Percentiles rank a stretch among this genome's conserved stretches.
phyloP scores from a whole-genome alignment of 257 asterid genomes.

The Linaria vulgaris region DNA sequence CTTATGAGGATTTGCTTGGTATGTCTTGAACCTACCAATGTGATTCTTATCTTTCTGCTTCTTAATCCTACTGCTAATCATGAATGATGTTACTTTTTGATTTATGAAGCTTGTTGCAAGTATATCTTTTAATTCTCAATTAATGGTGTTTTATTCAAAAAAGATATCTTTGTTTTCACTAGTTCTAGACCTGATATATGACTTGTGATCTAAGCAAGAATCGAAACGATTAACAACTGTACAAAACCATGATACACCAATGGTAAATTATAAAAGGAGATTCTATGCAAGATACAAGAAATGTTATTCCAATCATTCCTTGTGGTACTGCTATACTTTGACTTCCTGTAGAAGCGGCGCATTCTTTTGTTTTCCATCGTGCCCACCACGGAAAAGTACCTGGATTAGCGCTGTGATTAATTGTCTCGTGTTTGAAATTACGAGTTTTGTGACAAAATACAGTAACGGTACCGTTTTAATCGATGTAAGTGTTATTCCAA shows the following conservation, averaged over 20 bases:
- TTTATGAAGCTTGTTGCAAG: conserved; percentile 19
- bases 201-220: too few species aligned
- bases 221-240: too few species aligned
- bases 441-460: too few species aligned
- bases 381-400: background rate
- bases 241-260: too few species aligned
- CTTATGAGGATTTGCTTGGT: conserved; percentile 98
- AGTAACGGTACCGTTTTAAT: too few species aligned
- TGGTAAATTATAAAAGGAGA: background rate
- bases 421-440: background rate
- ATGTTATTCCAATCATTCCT: too few species aligned
- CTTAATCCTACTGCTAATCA: conserved; percentile 16
- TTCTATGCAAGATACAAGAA: too few species aligned
- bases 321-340: background rate
- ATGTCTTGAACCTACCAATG: conserved; percentile 26
- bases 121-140: conserved; percentile 6
- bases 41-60: conserved; percentile 12
- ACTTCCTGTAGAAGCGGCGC: background rate
- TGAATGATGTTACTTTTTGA: conserved; percentile 9
- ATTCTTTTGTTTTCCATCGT: background rate
- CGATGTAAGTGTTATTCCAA: background rate
- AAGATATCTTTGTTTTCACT: background rate
- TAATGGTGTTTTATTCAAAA: background rate
- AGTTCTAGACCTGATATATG: too few species aligned
- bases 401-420: background rate